Evolutionary conservation across 2,329 filamentous ascomycete species (phyloP), one percentile per base, ranked within the genome.

Genomic region (Ophiostoma sp.): DNA sequence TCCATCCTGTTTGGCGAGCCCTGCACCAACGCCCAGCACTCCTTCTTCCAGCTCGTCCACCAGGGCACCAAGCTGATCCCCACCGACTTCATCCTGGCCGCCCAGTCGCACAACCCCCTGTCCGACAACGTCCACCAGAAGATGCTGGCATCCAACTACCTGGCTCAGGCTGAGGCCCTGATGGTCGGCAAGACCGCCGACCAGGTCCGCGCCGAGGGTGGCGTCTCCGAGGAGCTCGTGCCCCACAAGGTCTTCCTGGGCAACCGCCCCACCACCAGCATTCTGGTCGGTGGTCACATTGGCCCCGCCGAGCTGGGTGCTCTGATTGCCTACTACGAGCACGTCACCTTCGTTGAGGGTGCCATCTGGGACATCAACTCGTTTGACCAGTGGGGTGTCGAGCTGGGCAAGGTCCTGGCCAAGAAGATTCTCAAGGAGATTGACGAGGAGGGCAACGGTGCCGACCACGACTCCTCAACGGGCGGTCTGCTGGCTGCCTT

Each of bases 161-260:
- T 97, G 78, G 93, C 93, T 19, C 93, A 97, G 84, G 91, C 93
- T 25, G 93, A 97, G 85, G 93, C 93, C 4, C 88, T 97, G 75
- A 95, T 96, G 95, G 92, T 97, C 68, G 93, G 93, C 83, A 97
- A 96, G 88, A 93, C 91, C 12, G 88, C 92, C 55, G 92, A 94
- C 57, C 86, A 95, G 83, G 91, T 96, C 76, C 90, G 91, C 81
- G 88, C 90, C 64, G 93, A 97, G 84, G 91, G 91, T 73, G 88
- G 91, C 31, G 78, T 81, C 7, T 85, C 91, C 15, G 91, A 92
- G 70, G 87, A 91, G 76, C 88, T 99, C 64, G 91, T 97, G 50
- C 91, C 95, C n/a, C 96, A 99, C 90, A 99, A 99, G 91, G 96
- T 97, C 75, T 99, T 99, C 91, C 86, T 97, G 70, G 96, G 96